Base-by-base conservation (phyloP, 495 filamentous ascomycete genomes). In the Aspergillus nidulans region DNA sequence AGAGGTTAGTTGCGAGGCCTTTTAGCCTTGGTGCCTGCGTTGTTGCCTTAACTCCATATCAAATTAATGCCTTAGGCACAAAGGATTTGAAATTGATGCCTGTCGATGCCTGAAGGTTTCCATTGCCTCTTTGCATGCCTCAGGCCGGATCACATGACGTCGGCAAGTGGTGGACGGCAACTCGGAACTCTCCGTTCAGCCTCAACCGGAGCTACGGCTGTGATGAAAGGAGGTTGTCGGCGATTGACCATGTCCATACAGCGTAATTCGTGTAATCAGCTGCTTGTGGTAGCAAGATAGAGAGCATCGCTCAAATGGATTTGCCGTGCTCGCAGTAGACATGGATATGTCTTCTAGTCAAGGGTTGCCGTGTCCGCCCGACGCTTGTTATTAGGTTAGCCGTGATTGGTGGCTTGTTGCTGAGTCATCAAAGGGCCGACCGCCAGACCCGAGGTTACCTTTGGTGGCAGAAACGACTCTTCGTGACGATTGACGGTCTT, bases 361-460 rank as follows among this genome's bases (percentile, higher is more conserved):
- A 34, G 15, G 45, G 45, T 28, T 23, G 62, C 74, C 74, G 74
- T 77, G 69, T 72, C 64, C 70, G 70, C 71, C 74, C 74, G 74
- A 77, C 62, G 67, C 68, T 77, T 74, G 64, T 62, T 71, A 74
- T 75, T 74, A 73, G 56, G 34, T 46, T 25, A 3, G 5, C 10
- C 43, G 19, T 77, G 71, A 77, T 77, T 77, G 74, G 74, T 57
- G 18, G 2, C 1, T 0, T 12, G 1, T 0, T 4, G 68, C 63
- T 71, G 65, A 71, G 63, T 73, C 70, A 74, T 65, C 69, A 43
- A 1, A 26, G 53, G 62, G 58, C 63, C 67, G 67, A 66, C 64
- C 53, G 57, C 59, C 71, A 69, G 67, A 75, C 72, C 74, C 70
- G 70, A 74, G 72, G 72, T 73, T 72, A 73, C 59, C 62, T 63